A percentile compares a stretch with the other conserved stretches of the same genome.
Conservation (phyloP, 225 moss, liverwort and hornwort genomes). For the Physcomitrium patens region DNA sequence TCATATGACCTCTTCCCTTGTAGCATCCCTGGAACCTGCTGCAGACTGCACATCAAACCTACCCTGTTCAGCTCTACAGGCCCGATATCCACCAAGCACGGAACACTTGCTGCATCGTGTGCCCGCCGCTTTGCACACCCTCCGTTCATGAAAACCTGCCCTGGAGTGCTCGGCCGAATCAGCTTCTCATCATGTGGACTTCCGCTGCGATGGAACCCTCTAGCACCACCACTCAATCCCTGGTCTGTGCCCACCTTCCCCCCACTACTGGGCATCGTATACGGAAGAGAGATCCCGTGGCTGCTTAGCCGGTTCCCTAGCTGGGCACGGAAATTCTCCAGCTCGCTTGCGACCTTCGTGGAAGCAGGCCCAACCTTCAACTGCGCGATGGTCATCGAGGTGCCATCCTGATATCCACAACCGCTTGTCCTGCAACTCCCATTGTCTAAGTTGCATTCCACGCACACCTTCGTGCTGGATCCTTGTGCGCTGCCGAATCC, state of each 20-base stretch:
- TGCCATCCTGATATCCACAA: slow-evolving; percentile 48
- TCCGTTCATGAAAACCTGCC: slow-evolving; percentile 44
- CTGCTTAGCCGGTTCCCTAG: slow-evolving; percentile 56
- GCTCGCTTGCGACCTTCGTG: slow-evolving; percentile 57
- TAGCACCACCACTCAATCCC: slow-evolving; percentile 31
- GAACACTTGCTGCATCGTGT: slow-evolving; percentile 42
- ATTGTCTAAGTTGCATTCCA: slow-evolving; percentile 44
- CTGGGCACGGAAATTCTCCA: slow-evolving; percentile 61
- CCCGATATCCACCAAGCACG: slow-evolving; percentile 73
- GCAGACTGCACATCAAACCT: slow-evolving; percentile 63
- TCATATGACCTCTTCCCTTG: slow-evolving; percentile 54
- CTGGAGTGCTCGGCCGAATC: slow-evolving; percentile 35
- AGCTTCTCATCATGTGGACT: slow-evolving; percentile 48
- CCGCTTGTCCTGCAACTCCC: slow-evolving; percentile 45
- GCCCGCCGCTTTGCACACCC: slow-evolving; percentile 48
- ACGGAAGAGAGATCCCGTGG: slow-evolving; percentile 55
- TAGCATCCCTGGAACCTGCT: slow-evolving; percentile 34
- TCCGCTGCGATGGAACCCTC: slow-evolving; percentile 37
- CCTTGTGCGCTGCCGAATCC: slow-evolving; percentile 36
- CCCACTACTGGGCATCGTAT: slow-evolving; percentile 40
- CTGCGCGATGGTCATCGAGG: slow-evolving; percentile 25
- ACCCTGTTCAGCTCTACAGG: slow-evolving; percentile 67
- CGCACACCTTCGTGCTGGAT: slow-evolving; percentile 38
- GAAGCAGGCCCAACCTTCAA: slow-evolving; percentile 48
- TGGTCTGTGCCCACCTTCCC: slow-evolving; percentile 35